These are phyloP conservation scores for Acanthamoeba castellanii DNA, from an alignment of 208 protist species.

Conservation along the genomic window DNA sequence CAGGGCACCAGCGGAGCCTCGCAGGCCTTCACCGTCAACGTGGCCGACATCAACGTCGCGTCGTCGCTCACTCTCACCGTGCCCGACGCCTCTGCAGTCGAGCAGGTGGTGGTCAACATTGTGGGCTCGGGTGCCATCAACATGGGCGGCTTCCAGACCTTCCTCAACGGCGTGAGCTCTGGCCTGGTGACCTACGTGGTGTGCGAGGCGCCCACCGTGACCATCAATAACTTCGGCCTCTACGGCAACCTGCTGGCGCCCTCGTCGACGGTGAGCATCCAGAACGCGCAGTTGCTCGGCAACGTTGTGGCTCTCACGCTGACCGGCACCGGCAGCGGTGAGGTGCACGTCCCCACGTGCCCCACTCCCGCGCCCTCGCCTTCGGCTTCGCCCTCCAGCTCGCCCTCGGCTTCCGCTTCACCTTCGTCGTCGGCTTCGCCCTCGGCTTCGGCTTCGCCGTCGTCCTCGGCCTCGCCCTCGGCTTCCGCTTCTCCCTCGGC, in stretches of 20 bases:
- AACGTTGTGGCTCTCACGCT: background rate
- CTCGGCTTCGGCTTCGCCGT: background rate
- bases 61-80: background rate
- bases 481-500: background rate
- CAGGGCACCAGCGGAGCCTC: background rate
- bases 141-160: constrained; percentile 40
- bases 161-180: constrained; percentile 14
- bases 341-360: constrained; percentile 9
- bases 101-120: background rate
- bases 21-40: constrained; percentile 19
- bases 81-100: background rate
- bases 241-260: constrained; percentile 26
- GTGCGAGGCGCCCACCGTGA: background rate
- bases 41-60: background rate
- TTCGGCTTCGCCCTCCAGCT: background rate
- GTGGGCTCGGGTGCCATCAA: background rate
- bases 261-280: background rate
- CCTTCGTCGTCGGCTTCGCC: background rate
- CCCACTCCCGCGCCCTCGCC: background rate
- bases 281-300: background rate
- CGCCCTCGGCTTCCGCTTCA: background rate
- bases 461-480: background rate
- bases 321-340: background rate
- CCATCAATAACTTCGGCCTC: background rate
- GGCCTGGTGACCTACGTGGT: constrained; percentile 31